phyloP scores from a whole-genome alignment of 768 basidiomycete species.

The Lentinula lateritia region DNA sequence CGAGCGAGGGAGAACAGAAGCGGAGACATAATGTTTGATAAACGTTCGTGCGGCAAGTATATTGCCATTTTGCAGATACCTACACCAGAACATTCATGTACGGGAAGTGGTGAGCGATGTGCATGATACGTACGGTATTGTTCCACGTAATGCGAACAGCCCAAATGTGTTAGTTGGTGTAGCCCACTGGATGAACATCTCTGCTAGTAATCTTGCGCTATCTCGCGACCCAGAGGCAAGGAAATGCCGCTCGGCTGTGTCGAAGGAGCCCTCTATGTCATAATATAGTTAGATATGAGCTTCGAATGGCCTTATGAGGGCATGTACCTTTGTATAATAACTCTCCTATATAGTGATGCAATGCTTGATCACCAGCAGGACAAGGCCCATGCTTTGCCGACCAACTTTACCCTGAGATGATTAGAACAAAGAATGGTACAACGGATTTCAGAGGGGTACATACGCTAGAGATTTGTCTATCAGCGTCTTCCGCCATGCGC shows the following conservation, averaged over 20 bases:
- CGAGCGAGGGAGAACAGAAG: constrained; percentile 38
- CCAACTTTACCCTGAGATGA: constrained; percentile 55
- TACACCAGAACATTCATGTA: constrained; percentile 19
- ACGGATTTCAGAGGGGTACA: constrained; percentile 21
- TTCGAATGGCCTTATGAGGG: not conserved
- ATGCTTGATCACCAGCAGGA: constrained; percentile 81
- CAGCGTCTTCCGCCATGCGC: constrained; percentile 87
- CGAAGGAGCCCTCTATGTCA: constrained; percentile 64
- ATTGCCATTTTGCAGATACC: constrained; percentile 80
- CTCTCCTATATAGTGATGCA: constrained; percentile 90
- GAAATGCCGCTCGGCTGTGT: constrained; percentile 75
- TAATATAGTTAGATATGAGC: not conserved
- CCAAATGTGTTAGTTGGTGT: constrained; percentile 46
- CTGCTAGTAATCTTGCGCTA: constrained; percentile 79
- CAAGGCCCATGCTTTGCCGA: constrained; percentile 70
- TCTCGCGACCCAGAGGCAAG: constrained; percentile 85
- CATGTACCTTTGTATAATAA: constrained; percentile 73
- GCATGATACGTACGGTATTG: constrained; percentile 65
- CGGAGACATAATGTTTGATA: constrained; percentile 71
- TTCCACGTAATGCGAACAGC: constrained; percentile 79
- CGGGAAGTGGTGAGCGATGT: not conserved
- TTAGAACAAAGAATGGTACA: constrained; percentile 5
- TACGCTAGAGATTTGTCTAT: constrained; percentile 83
- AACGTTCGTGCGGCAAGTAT: constrained; percentile 94
- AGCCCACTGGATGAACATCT: constrained; percentile 83